Conservation (phyloP, 2,329 filamentous ascomycete genomes). For the Dactylella cylindrospora region DNA sequence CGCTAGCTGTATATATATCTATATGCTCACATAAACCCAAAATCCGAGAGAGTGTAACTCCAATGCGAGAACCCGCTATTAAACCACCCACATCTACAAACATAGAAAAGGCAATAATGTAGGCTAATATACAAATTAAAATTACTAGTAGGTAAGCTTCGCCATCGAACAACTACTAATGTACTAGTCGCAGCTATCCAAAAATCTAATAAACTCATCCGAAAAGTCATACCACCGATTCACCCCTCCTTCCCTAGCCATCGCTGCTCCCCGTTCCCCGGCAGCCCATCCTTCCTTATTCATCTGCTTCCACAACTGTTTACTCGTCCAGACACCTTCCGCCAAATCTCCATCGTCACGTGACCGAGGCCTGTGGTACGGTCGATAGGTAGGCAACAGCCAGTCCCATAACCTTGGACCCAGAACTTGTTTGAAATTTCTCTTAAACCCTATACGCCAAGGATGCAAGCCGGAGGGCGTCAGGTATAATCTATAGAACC, state of each 20-base stretch:
- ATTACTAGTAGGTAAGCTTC: no score
- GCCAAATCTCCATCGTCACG: conserved; percentile 32
- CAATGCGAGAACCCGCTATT: no score
- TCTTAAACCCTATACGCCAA: conserved; percentile 37
- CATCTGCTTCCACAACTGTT: conserved; percentile 36
- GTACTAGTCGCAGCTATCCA: conserved; percentile 33
- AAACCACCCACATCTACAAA: no score
- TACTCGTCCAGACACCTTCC: conserved; percentile 26
- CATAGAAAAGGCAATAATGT: no score
- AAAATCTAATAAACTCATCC: conserved; percentile 31
- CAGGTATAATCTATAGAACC: conserved; percentile 41
- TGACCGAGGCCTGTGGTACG: conserved; percentile 29
- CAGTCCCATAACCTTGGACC: conserved; percentile 39
- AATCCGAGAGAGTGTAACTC: no score
- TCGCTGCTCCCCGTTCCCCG: conserved; percentile 21
- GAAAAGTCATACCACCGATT: conserved; percentile 36
- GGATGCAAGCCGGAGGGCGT: conserved; percentile 31
- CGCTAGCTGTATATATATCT: no score
- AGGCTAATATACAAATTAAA: no score
- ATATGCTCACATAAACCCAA: no score
- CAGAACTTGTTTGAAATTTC: conserved; percentile 41
- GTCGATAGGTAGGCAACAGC: conserved; percentile 29
- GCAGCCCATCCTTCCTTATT: conserved; percentile 20
- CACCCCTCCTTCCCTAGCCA: conserved; percentile 36
- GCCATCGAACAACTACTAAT: no score